A percentile compares a stretch with the other conserved stretches of the same genome.
These are phyloP conservation scores for Metschnikowia lochheadii DNA, from an alignment of 805 yeast genomes.

Conservation along the genomic window DNA sequence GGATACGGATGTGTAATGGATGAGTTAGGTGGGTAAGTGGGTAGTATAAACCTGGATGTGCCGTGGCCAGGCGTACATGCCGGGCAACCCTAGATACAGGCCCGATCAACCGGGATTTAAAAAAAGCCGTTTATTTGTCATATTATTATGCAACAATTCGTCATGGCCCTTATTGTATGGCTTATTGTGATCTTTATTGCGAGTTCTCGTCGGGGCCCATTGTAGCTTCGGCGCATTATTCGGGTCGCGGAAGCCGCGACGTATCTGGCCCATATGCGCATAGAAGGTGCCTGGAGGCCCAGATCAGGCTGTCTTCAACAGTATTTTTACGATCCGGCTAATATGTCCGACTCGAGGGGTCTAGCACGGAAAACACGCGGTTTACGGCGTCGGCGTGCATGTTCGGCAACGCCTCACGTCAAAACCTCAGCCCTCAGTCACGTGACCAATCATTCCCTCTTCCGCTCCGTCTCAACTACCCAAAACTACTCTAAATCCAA, in stretches of 20 bases:
- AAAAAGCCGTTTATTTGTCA: neutral
- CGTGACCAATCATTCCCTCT: neutral
- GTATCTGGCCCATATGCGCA: neutral
- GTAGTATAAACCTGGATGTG: neutral
- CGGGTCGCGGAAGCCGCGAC: neutral
- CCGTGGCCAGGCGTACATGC: neutral
- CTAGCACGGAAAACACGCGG: neutral
- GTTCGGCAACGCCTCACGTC: neutral
- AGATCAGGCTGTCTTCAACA: neutral
- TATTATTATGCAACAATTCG: neutral
- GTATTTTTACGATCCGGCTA: too few species aligned
- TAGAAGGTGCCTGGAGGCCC: neutral
- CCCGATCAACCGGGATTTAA: neutral
- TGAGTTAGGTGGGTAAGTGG: too few species aligned
- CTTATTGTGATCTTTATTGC: neutral
- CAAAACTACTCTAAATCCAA: neutral
- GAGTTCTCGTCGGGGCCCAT: neutral
- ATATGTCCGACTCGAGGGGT: neutral
- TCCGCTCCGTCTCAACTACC: constrained; percentile 1
- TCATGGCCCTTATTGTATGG: neutral
- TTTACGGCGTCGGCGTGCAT: neutral
- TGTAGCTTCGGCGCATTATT: neutral
- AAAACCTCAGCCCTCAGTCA: neutral
- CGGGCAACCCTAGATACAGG: too few species aligned
- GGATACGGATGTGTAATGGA: too few species aligned